Percentiles rank a stretch among this genome's conserved stretches.
Evolutionary conservation across 352 stramenopile genomes (phyloP).

Genomic region (Pythium sukuiense): DNA sequence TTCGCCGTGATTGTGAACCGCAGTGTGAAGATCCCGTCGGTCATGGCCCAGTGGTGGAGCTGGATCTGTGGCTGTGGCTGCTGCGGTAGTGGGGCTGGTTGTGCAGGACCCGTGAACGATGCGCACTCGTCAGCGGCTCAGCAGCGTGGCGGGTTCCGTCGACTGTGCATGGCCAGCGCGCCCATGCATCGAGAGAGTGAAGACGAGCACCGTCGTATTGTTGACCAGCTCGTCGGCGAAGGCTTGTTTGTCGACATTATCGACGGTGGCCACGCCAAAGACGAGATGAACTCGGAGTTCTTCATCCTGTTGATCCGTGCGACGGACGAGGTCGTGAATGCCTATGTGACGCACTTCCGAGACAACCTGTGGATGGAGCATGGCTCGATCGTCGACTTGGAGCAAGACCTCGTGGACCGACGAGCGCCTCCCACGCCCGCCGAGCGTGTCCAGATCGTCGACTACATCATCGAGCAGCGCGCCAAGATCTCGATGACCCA

Average conservation of each 20-base stretch:
- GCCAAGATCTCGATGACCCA: conserved; percentile 57
- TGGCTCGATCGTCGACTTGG: conserved; percentile 74
- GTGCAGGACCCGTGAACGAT: conserved; percentile 15
- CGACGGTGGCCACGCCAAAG: conserved; percentile 75
- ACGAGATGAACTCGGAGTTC: conserved; percentile 80
- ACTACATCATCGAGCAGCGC: conserved; percentile 81
- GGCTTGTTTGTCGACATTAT: conserved; percentile 83
- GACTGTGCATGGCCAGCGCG: conserved; percentile 60
- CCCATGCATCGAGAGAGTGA: conserved; percentile 61
- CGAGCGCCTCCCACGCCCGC: conserved; percentile 66
- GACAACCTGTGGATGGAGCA: conserved; percentile 80
- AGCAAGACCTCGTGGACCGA: conserved; percentile 66
- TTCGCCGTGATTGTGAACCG: conserved; percentile 83
- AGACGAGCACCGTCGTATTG: conserved; percentile 78
- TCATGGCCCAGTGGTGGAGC: conserved; percentile 27
- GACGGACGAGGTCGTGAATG: conserved; percentile 55
- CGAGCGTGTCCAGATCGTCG: conserved; percentile 83
- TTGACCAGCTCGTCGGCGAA: conserved; percentile 72
- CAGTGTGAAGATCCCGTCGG: conserved; percentile 46
- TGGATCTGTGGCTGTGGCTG: conserved; percentile 45
- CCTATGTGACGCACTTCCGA: conserved; percentile 64
- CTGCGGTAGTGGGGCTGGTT: conserved; percentile 13
- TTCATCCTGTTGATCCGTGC: conserved; percentile 76
- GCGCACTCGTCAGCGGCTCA: conserved; percentile 3
- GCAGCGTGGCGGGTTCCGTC: conserved; percentile 45